A percentile compares a stretch with the other conserved stretches of the same genome.
Evolutionary conservation across 2,329 filamentous ascomycete species (phyloP).

Genomic region (Arachnopeziza araneosa): DNA sequence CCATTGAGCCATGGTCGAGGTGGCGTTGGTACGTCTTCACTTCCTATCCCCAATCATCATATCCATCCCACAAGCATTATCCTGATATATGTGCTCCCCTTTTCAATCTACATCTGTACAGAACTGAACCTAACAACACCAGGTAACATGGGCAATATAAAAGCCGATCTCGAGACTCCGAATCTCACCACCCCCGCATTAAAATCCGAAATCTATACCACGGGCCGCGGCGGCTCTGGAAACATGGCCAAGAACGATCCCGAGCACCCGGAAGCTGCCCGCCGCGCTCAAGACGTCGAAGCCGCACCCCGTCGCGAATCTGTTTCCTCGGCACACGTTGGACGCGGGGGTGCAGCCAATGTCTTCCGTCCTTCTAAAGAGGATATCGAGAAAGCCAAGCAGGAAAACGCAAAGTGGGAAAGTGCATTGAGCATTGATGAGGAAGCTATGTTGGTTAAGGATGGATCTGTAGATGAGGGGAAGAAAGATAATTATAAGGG

Average conservation of each 20-base stretch:
- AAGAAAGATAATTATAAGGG: slow-evolving; percentile 32
- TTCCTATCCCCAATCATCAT: neutral
- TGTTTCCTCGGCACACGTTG: slow-evolving; percentile 57
- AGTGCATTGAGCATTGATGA: slow-evolving; percentile 25
- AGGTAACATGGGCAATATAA: slow-evolving; percentile 60
- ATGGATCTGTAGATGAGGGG: slow-evolving; percentile 4
- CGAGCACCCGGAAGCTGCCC: slow-evolving; percentile 62
- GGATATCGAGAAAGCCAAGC: slow-evolving; percentile 27
- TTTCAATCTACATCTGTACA: neutral
- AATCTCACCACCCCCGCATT: slow-evolving; percentile 79
- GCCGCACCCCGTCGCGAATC: slow-evolving; percentile 48
- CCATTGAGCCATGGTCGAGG: slow-evolving; percentile 63
- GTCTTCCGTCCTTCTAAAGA: slow-evolving; percentile 45
- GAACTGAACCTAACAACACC: neutral
- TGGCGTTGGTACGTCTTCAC: slow-evolving; percentile 53
- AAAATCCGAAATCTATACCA: slow-evolving; percentile 80
- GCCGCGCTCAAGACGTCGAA: slow-evolving; percentile 77
- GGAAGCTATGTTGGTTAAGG: neutral
- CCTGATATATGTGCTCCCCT: neutral
- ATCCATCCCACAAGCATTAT: neutral
- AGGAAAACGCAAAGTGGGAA: slow-evolving; percentile 25
- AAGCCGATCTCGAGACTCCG: slow-evolving; percentile 44
- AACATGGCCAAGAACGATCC: slow-evolving; percentile 72
- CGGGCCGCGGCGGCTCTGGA: slow-evolving; percentile 79
- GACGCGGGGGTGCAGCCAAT: slow-evolving; percentile 73